Conservation (phyloP, 2,329 filamentous ascomycete genomes). For the Aspergillus hortae region DNA sequence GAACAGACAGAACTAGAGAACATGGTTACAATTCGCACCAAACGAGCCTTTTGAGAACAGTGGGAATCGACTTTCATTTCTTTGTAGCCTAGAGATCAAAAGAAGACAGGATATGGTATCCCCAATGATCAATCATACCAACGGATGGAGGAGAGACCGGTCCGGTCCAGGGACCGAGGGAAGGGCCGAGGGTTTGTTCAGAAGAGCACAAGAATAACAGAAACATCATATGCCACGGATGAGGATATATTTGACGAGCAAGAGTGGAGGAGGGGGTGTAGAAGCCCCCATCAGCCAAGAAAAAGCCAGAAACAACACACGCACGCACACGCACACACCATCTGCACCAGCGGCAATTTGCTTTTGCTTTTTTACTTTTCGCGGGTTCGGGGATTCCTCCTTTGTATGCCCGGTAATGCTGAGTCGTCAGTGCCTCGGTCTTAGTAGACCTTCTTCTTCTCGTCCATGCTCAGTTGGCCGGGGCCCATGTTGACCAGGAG, state of each 20-base stretch:
- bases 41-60: too few species aligned
- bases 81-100: too few species aligned
- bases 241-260: not conserved
- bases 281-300: not conserved
- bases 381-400: not conserved
- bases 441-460: constrained; percentile 99
- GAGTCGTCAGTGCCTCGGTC: not conserved
- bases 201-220: not conserved
- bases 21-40: too few species aligned
- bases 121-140: too few species aligned
- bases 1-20: too few species aligned
- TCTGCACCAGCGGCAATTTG: too few species aligned
- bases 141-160: too few species aligned
- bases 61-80: too few species aligned
- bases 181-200: too few species aligned
- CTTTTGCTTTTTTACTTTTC: not conserved
- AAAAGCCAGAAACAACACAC: not conserved
- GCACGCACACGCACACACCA: too few species aligned
- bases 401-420: constrained; percentile 1
- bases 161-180: too few species aligned
- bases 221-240: not conserved
- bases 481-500: constrained; percentile 98
- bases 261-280: not conserved
- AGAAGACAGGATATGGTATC: too few species aligned
- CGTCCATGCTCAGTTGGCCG: constrained; percentile 95